Evolutionary conservation across 2,329 filamentous ascomycete species (phyloP), one percentile per base, ranked within the genome.

Genomic region (Xylaria polymorpha): DNA sequence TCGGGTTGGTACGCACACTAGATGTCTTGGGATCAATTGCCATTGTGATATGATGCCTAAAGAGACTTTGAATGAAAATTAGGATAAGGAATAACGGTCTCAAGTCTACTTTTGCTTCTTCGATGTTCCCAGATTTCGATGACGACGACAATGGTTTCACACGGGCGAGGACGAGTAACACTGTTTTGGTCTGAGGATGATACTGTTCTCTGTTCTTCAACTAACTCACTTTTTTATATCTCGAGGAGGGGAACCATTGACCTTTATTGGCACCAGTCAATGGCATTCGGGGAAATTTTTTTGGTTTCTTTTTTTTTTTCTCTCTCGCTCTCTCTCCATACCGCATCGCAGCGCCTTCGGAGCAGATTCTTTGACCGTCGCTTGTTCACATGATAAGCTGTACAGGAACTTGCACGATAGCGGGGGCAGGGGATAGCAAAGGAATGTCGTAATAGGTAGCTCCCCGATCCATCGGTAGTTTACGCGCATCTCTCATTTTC

Each of bases 381-480:
- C 39, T 55, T 50, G 56, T 55, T 70, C 64, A 59, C 61, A 15
- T 64, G 64, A 64, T 59, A 59, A 68, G 62, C 29, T 57, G 20
- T 29, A 29, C 25, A 29, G 25, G 25, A 6, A 69, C 60, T 55
- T 66, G 58, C 65, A 66, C 61, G 66, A 71, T 66, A 60, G 60
- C 37, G 61, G 68, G 66, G 66, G 62, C 58, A 46, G 29, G 44
- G 32, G 44, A 29, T 20, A 32, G 50, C 51, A 56, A 61, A 64
- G 48, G 48, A 51, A 70, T 70, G 70, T 70, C 70, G 67, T 70
- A 72, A 67, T 72, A 66, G 66, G 58, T 50, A 53, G 53, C 41
- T 48, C 22, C 22, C 41, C 41, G 15, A 46, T 41, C 43, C 22
- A 22, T 18, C 44, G 20, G 7, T 64, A 56, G 55, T 58, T 12